A percentile compares a stretch with the other conserved stretches of the same genome.
These are phyloP conservation scores for Aurantiochytrium sp. DNA, from an alignment of 108 stramenopile genomes.

Conservation along the genomic window DNA sequence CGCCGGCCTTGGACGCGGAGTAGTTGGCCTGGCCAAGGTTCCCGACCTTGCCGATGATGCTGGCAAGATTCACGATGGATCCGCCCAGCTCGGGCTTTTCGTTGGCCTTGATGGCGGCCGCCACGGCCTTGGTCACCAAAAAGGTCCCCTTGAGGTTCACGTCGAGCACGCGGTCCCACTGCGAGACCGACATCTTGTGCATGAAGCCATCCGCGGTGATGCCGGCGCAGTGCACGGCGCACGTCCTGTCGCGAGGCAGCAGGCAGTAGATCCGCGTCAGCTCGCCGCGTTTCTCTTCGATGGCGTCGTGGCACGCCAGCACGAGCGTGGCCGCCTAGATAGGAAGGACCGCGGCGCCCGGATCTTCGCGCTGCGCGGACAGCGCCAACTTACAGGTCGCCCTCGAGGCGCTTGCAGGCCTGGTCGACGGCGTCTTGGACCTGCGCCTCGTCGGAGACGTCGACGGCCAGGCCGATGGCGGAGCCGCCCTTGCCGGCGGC, in stretches of 20 bases:
- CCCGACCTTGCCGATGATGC: constrained; percentile 63
- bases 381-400: constrained; percentile 43
- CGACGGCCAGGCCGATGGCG: constrained; percentile 42
- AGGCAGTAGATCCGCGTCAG: not conserved
- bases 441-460: constrained; percentile 55
- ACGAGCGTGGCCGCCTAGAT: no score
- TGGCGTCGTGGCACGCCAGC: no score
- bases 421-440: constrained; percentile 45
- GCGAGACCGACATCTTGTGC: constrained; percentile 49
- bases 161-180: constrained; percentile 55
- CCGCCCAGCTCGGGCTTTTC: constrained; percentile 29
- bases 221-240: constrained; percentile 67
- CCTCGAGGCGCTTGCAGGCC: constrained; percentile 40
- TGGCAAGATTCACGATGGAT: constrained; percentile 71
- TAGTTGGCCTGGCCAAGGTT: constrained; percentile 87
- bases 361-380: no score
- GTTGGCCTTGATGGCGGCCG: constrained; percentile 30
- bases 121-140: constrained; percentile 57
- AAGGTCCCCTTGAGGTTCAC: constrained; percentile 59
- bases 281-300: no score
- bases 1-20: constrained; percentile 85
- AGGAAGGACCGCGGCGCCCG: no score
- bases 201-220: constrained; percentile 67
- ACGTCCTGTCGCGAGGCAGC: not conserved
- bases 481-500: constrained; percentile 11